These are phyloP conservation scores for Deinandra increscens DNA, from an alignment of 129 eudicot species.

Conservation along the genomic window DNA sequence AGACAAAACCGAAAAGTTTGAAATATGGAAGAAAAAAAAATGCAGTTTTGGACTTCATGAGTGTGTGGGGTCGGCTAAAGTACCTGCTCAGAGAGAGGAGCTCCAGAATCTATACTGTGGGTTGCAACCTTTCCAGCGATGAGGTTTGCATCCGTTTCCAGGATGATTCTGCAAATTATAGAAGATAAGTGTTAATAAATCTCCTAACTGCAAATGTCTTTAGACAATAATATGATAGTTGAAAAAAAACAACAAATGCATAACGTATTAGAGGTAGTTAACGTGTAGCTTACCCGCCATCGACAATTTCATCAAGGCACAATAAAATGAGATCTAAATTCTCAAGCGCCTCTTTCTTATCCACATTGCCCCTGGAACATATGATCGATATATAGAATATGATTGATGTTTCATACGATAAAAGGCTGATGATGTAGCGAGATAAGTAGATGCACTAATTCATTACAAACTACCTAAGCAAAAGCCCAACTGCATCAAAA, in stretches of 20 bases:
- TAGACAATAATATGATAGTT: background rate
- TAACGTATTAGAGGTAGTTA: background rate
- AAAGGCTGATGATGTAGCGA: background rate
- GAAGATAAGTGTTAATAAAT: background rate
- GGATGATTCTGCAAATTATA: slow-evolving; percentile 53
- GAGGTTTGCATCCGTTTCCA: slow-evolving; percentile 81
- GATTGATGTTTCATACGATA: background rate
- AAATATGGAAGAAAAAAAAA: background rate
- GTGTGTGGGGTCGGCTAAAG: background rate
- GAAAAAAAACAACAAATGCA: background rate
- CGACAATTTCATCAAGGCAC: slow-evolving; percentile 90
- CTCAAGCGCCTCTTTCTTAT: slow-evolving; percentile 85
- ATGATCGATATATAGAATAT: background rate
- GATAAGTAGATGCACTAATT: background rate
- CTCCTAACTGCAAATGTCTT: background rate
- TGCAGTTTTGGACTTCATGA: background rate
- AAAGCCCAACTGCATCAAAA: slow-evolving; percentile 79
- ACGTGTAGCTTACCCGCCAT: slow-evolving; percentile 69
- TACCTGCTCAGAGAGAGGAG: slow-evolving; percentile 94
- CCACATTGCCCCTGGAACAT: slow-evolving; percentile 65
- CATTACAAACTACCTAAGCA: slow-evolving; percentile 61
- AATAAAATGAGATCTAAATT: slow-evolving; percentile 79
- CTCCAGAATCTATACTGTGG: slow-evolving; percentile 69
- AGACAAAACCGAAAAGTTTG: background rate
- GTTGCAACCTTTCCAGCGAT: slow-evolving; percentile 82